phyloP scores from a whole-genome alignment of 345 rosid genomes.

The Linum usitatissimum region DNA sequence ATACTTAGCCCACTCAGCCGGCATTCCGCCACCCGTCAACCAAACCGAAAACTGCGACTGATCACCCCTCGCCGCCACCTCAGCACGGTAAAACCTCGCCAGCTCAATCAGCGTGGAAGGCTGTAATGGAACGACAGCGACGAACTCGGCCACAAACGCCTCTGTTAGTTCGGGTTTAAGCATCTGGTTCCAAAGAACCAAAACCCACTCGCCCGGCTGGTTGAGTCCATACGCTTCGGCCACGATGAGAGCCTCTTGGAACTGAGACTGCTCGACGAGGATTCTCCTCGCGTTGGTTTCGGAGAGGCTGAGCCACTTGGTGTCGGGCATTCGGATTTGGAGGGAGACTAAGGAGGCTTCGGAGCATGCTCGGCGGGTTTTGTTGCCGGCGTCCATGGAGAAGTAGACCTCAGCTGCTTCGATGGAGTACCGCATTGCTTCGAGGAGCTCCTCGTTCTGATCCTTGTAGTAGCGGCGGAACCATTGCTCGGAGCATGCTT shows the following conservation, averaged over 20 bases:
- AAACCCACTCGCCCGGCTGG: conserved; percentile 93
- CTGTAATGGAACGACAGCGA: conserved; percentile 86
- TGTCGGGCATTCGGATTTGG: conserved; percentile 94
- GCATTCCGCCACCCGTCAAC: conserved; percentile 87
- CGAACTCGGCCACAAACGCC: conserved; percentile 89
- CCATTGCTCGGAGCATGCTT: conserved; percentile 67
- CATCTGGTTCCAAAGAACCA: conserved; percentile 93
- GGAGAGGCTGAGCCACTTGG: conserved; percentile 68
- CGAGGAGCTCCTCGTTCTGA: conserved; percentile 88
- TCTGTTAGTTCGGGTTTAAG: conserved; percentile 77
- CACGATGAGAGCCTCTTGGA: conserved; percentile 90
- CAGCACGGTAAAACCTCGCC: conserved; percentile 74
- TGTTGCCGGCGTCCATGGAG: conserved; percentile 91
- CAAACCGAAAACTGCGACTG: conserved; percentile 93
- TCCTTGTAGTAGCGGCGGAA: conserved; percentile 63
- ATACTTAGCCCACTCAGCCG: conserved; percentile 94
- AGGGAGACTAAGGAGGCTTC: conserved; percentile 93
- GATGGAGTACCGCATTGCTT: conserved; percentile 83
- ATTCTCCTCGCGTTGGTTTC: conserved; percentile 88
- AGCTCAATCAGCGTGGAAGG: conserved; percentile 78
- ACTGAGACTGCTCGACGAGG: conserved; percentile 78
- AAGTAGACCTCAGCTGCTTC: conserved; percentile 95
- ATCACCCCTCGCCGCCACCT: conserved; percentile 88
- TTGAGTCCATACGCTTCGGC: conserved; percentile 96
- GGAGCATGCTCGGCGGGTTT: conserved; percentile 74